Evolutionary conservation across 192 early-diverging fungal genomes (phyloP).

Genomic region (Backusella circina): DNA sequence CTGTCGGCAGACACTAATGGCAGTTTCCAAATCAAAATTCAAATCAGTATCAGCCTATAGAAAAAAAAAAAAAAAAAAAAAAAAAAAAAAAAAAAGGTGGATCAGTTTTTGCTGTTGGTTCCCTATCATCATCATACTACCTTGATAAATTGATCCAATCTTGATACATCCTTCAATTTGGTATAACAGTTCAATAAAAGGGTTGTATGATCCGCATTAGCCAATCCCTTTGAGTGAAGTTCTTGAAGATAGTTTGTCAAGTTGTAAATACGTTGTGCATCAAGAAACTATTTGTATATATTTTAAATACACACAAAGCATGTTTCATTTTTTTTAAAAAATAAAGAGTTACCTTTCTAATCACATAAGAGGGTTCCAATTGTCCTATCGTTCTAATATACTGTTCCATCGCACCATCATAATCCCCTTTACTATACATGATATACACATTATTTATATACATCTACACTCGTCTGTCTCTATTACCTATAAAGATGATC

Average conservation of each 20-base stretch:
- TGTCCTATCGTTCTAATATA: slow-evolving; percentile 90
- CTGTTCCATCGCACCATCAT: slow-evolving; percentile 86
- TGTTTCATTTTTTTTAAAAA: too few relatives aligned
- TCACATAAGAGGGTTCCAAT: slow-evolving; percentile 94
- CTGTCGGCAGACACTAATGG: slow-evolving; percentile 88
- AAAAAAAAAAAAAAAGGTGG: too few relatives aligned
- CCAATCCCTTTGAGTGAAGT: slow-evolving; percentile 81
- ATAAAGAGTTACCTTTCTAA: slow-evolving; percentile 62
- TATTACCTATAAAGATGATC: neutral
- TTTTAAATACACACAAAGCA: too few relatives aligned
- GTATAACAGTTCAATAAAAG: slow-evolving; percentile 97
- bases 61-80: neutral
- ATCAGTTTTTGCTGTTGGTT: too few relatives aligned
- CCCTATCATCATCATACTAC: slow-evolving; percentile 18
- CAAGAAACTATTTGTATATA: slow-evolving; percentile 65
- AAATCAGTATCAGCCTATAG: slow-evolving; percentile 65
- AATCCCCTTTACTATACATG: slow-evolving; percentile 66
- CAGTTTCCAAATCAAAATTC: slow-evolving; percentile 92
- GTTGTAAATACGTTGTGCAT: slow-evolving; percentile 90
- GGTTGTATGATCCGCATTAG: slow-evolving; percentile 94
- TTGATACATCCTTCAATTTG: slow-evolving; percentile 81
- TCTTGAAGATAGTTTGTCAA: slow-evolving; percentile 87
- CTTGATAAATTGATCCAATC: slow-evolving; percentile 89
- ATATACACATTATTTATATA: neutral
- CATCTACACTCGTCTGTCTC: neutral